These are phyloP conservation scores for Scedosporium boydii DNA, from an alignment of 2,329 filamentous ascomycete species.

Conservation along the genomic window DNA sequence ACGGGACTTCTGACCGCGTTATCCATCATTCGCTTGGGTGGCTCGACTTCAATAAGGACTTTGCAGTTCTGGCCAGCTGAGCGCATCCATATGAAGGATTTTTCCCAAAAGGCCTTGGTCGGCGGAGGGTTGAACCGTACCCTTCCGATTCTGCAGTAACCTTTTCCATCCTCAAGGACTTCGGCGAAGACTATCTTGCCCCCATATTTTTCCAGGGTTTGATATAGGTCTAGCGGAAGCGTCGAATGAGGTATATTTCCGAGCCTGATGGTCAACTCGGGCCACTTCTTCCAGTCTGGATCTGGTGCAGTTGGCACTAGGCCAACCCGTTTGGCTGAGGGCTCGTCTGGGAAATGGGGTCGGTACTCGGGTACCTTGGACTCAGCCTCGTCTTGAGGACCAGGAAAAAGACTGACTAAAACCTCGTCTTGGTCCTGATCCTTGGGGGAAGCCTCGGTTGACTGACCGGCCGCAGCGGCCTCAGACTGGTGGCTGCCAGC, in stretches of 20 bases:
- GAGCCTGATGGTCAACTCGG: slow-evolving; percentile 22
- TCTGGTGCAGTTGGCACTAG: background rate
- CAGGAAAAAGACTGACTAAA: no score
- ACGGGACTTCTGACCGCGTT: slow-evolving; percentile 19
- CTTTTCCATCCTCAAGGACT: slow-evolving; percentile 36
- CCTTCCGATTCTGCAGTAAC: slow-evolving; percentile 27
- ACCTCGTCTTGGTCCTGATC: no score
- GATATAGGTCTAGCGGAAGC: slow-evolving; percentile 36
- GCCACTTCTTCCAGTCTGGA: slow-evolving; percentile 24
- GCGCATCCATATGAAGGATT: slow-evolving; percentile 15
- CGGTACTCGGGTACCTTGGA: background rate
- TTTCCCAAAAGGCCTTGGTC: slow-evolving; percentile 37
- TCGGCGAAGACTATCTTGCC: slow-evolving; percentile 49
- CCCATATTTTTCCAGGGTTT: slow-evolving; percentile 35
- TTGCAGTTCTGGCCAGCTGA: background rate
- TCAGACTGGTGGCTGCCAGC: no score
- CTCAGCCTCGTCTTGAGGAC: no score
- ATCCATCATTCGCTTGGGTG: background rate
- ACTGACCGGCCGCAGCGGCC: no score
- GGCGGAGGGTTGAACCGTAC: slow-evolving; percentile 53
- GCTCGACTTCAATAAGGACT: background rate
- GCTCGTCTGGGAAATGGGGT: background rate
- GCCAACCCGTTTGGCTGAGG: background rate
- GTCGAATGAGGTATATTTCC: slow-evolving; percentile 23
- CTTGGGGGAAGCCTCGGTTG: no score